Evolutionary conservation across 2,329 filamentous ascomycete species (phyloP).

Genomic region (Aspergillus neotritici): DNA sequence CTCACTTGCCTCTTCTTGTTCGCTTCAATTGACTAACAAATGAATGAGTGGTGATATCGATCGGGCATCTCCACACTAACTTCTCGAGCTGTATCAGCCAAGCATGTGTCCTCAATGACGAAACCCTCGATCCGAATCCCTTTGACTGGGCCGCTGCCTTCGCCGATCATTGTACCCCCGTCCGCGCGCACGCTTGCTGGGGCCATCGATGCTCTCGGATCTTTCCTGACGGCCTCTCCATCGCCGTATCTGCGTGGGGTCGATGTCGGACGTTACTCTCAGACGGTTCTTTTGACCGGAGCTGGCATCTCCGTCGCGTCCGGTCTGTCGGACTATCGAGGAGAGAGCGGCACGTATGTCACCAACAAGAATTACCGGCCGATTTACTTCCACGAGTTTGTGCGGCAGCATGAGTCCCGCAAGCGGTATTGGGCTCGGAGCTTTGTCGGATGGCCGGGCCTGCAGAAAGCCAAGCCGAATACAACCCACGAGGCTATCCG

Average conservation of each 20-base stretch:
- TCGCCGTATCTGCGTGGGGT: conserved; percentile 44
- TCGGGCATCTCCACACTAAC: background rate
- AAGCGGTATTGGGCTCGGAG: conserved; percentile 95
- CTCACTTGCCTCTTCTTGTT: background rate
- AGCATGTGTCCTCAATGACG: conserved; percentile 50
- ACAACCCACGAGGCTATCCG: conserved; percentile 70
- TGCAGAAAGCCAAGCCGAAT: conserved; percentile 76
- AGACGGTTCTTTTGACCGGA: conserved; percentile 66
- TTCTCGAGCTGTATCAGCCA: background rate
- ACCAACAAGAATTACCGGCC: conserved; percentile 85
- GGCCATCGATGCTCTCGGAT: conserved; percentile 68
- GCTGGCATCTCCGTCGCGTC: conserved; percentile 92
- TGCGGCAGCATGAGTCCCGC: conserved; percentile 71
- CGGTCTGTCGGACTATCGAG: conserved; percentile 87
- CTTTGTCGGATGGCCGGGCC: conserved; percentile 84
- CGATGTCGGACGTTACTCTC: conserved; percentile 43
- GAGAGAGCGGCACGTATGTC: conserved; percentile 83
- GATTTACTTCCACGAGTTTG: conserved; percentile 89
- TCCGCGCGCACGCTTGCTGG: conserved; percentile 64
- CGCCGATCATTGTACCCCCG: conserved; percentile 67
- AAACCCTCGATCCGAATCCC: conserved; percentile 80
- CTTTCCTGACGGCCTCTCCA: conserved; percentile 65
- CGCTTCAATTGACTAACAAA: background rate
- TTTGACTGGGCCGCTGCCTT: conserved; percentile 75
- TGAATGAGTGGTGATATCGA: background rate